Evolutionary conservation across 768 basidiomycete species (phyloP).

Genomic region (Amylocystis lapponica): DNA sequence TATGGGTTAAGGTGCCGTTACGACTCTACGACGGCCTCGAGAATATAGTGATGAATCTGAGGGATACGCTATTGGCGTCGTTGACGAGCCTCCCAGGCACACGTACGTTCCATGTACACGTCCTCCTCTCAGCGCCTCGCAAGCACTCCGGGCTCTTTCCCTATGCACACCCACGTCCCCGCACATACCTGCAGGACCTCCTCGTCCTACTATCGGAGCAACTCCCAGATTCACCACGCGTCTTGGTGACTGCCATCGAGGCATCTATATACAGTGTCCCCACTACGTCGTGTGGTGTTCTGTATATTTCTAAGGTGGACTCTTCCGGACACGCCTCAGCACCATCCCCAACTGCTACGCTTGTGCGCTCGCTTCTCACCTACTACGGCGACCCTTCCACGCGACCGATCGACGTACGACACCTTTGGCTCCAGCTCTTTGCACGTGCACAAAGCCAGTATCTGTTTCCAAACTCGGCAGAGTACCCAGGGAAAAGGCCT

Average conservation of each 20-base stretch:
- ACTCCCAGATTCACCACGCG: slow-evolving; percentile 39
- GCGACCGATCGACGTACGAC: slow-evolving; percentile 48
- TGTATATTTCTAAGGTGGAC: slow-evolving; percentile 95
- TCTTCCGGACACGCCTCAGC: slow-evolving; percentile 69
- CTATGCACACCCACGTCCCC: slow-evolving; percentile 62
- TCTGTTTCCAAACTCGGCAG: slow-evolving; percentile 84
- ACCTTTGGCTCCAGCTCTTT: slow-evolving; percentile 83
- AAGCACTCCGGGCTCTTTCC: slow-evolving; percentile 70
- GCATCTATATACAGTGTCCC: slow-evolving; percentile 72
- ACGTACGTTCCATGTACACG: slow-evolving; percentile 70
- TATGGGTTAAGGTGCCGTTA: too few species aligned
- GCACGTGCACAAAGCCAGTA: slow-evolving; percentile 90
- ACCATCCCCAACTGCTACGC: slow-evolving; percentile 63
- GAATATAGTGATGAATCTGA: slow-evolving; percentile 36
- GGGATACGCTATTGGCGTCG: slow-evolving; percentile 55
- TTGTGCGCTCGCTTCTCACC: slow-evolving; percentile 60
- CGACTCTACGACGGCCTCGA: too few species aligned
- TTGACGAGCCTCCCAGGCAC: slow-evolving; percentile 56
- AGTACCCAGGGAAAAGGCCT: slow-evolving; percentile 63
- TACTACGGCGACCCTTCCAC: slow-evolving; percentile 62
- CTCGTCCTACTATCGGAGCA: slow-evolving; percentile 73
- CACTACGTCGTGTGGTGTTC: slow-evolving; percentile 56
- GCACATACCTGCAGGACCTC: slow-evolving; percentile 68
- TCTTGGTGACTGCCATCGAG: slow-evolving; percentile 78
- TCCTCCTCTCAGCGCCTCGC: slow-evolving; percentile 61